Percentiles rank a stretch among this genome's conserved stretches.
Evolutionary conservation across 306 rosid genomes (phyloP).

Genomic region (Fragaria iinumae): DNA sequence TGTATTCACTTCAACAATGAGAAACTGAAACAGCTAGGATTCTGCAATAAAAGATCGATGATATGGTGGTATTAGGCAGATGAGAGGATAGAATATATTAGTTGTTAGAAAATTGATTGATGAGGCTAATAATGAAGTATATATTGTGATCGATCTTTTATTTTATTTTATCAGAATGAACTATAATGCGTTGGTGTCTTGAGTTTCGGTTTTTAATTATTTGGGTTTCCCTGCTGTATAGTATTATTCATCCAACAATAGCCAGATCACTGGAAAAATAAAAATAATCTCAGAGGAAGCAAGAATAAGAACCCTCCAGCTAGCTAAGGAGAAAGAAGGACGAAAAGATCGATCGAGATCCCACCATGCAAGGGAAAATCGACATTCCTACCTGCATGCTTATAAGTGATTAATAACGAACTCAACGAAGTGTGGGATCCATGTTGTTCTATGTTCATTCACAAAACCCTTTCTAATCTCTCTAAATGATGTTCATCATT

Average conservation of each 20-base stretch:
- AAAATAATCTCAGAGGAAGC: background rate
- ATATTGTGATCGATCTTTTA: no score
- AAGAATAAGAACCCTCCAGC: background rate
- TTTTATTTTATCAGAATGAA: no score
- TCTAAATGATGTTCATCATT: background rate
- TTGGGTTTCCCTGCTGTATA: no score
- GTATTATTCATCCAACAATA: background rate
- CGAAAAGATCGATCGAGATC: background rate
- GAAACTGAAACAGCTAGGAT: slow-evolving; percentile 3
- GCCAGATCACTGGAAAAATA: background rate
- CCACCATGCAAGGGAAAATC: background rate
- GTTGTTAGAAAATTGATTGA: no score
- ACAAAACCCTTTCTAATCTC: background rate
- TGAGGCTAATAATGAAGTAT: no score
- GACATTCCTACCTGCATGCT: background rate
- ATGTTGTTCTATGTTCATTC: background rate
- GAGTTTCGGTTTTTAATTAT: no score
- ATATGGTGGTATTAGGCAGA: background rate
- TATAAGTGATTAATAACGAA: no score
- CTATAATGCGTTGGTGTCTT: no score
- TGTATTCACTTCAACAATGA: background rate
- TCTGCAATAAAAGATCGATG: background rate
- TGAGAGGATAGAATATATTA: background rate
- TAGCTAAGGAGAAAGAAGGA: background rate
- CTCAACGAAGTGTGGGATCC: background rate